These are phyloP conservation scores for Colletotrichum tamarilloi DNA, from an alignment of 2,329 filamentous ascomycete genomes.

Conservation along the genomic window DNA sequence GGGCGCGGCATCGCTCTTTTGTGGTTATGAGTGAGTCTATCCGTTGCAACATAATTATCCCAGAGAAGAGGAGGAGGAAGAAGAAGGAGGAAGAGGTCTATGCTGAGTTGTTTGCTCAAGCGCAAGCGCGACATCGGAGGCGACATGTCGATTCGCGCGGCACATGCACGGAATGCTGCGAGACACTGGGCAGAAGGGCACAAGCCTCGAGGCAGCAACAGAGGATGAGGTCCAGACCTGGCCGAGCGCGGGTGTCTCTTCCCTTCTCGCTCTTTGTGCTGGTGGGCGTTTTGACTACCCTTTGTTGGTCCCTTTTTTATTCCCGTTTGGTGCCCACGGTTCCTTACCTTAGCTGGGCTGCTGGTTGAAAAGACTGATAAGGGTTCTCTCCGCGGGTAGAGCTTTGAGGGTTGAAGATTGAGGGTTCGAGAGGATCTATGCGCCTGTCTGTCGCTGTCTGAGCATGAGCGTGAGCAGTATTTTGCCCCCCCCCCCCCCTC, in stretches of 20 bases:
- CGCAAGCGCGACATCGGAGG: slow-evolving; percentile 12
- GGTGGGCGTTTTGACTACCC: slow-evolving; percentile 2
- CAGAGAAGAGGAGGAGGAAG: too few species aligned
- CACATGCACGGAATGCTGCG: background rate
- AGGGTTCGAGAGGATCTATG: background rate
- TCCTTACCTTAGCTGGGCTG: background rate
- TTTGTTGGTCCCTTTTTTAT: background rate
- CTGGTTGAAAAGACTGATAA: slow-evolving; percentile 5
- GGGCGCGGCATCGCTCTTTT: background rate
- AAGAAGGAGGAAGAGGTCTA: background rate
- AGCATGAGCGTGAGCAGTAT: background rate
- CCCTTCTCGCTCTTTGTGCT: too few species aligned
- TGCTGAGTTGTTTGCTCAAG: slow-evolving; percentile 17
- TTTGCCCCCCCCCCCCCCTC: background rate
- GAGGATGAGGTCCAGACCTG: slow-evolving; percentile 1
- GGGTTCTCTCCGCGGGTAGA: background rate
- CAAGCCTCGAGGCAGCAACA: too few species aligned
- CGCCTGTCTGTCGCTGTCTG: background rate
- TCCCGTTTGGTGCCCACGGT: background rate
- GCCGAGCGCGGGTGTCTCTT: slow-evolving; percentile 2
- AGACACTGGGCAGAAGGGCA: too few species aligned
- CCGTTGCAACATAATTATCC: background rate
- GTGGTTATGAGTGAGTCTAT: background rate
- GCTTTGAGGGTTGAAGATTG: too few species aligned
- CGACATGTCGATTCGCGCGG: background rate